phyloP scores from a whole-genome alignment of 495 filamentous ascomycete species.

The Tetracladium marchalianum region DNA sequence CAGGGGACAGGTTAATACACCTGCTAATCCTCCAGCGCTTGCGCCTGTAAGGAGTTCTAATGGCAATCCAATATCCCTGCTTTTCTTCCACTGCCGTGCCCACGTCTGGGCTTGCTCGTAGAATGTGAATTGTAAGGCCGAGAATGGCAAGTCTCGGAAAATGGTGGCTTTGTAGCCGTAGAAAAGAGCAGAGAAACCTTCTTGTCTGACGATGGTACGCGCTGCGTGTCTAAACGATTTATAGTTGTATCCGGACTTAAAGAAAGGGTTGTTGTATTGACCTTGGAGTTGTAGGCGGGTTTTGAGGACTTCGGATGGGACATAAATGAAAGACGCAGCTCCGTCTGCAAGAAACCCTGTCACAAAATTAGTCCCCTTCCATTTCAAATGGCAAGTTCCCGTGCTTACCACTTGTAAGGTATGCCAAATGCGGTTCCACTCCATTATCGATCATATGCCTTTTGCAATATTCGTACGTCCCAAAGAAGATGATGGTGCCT shows the following conservation, averaged over 20 bases:
- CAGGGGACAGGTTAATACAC: constrained; percentile 87
- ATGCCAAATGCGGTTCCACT: constrained; percentile 67
- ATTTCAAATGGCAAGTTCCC: background rate
- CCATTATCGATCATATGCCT: constrained; percentile 75
- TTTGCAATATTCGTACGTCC: constrained; percentile 92
- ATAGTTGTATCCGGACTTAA: constrained; percentile 92
- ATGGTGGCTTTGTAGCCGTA: constrained; percentile 92
- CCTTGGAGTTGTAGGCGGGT: constrained; percentile 92
- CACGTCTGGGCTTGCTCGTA: constrained; percentile 86
- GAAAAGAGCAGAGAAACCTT: constrained; percentile 79
- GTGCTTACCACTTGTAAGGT: constrained; percentile 65
- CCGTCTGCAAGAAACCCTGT: constrained; percentile 83
- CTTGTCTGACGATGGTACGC: constrained; percentile 69
- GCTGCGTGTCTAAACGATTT: constrained; percentile 67
- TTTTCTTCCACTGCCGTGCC: constrained; percentile 60
- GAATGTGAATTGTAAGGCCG: constrained; percentile 92
- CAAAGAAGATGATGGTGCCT: constrained; percentile 91
- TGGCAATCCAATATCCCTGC: constrained; percentile 69
- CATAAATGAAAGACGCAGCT: constrained; percentile 84
- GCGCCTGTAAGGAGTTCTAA: constrained; percentile 85
- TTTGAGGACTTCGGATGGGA: constrained; percentile 94
- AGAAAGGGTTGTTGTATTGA: constrained; percentile 87
- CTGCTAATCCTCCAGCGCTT: constrained; percentile 87
- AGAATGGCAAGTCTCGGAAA: constrained; percentile 90
- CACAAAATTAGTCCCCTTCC: constrained; percentile 15